A percentile compares a stretch with the other conserved stretches of the same genome.
phyloP scores from a whole-genome alignment of 257 asterid species.

The Linderniella brevidens region DNA sequence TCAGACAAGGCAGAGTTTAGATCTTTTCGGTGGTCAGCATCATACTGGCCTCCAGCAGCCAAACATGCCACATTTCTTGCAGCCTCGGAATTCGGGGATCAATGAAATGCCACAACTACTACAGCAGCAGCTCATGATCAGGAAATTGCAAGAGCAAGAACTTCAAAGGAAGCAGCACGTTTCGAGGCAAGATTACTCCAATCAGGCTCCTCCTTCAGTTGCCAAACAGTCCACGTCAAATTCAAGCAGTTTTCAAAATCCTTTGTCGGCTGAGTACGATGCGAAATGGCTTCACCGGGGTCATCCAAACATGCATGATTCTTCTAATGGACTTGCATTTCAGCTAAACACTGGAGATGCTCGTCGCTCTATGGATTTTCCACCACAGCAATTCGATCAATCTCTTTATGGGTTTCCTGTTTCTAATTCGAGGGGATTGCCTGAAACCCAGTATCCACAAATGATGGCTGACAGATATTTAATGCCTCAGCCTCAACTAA shows the following conservation, averaged over 20 bases:
- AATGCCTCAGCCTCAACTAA: slow-evolving; percentile 15
- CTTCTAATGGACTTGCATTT: slow-evolving; percentile 30
- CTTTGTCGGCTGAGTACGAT: slow-evolving; percentile 25
- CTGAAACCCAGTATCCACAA: slow-evolving; percentile 26
- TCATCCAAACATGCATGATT: slow-evolving; percentile 27
- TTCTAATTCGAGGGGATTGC: slow-evolving; percentile 36
- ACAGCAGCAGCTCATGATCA: slow-evolving; percentile 50
- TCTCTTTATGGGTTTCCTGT: slow-evolving; percentile 63
- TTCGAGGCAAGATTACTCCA: slow-evolving; percentile 32
- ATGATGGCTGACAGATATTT: slow-evolving; percentile 22
- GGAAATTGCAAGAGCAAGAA: slow-evolving; percentile 70
- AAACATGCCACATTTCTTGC: slow-evolving; percentile 31
- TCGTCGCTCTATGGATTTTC: slow-evolving; percentile 22
- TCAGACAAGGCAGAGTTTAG: slow-evolving; percentile 45
- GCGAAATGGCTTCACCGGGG: slow-evolving; percentile 34
- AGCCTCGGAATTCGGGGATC: slow-evolving; percentile 39
- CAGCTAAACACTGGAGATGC: slow-evolving; percentile 31
- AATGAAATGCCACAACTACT: slow-evolving; percentile 39
- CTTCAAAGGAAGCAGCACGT: slow-evolving; percentile 46
- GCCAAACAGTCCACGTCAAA: slow-evolving; percentile 29
- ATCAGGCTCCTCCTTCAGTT: slow-evolving; percentile 23
- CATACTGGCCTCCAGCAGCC: slow-evolving; percentile 43
- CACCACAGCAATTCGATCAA: slow-evolving; percentile 37
- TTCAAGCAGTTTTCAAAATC: slow-evolving; percentile 23
- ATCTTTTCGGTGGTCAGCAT: slow-evolving; percentile 64